Conservation (phyloP, 2,329 filamentous ascomycete species). For the Colletotrichum sansevieriae region DNA sequence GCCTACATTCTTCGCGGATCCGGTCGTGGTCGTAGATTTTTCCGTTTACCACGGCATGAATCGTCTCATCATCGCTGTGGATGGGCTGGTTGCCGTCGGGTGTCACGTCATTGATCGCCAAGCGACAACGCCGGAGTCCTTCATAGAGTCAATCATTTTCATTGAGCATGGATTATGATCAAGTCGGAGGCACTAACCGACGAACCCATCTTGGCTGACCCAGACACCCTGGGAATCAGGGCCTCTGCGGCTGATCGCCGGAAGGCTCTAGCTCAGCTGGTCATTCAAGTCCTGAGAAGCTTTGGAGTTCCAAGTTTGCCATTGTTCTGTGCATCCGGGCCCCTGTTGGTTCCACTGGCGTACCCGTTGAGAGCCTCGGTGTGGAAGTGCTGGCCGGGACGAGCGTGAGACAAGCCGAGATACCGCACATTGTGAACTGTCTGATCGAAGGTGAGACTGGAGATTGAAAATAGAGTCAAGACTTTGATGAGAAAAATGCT, state of each 20-base stretch:
- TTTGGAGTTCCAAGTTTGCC: too few relatives aligned
- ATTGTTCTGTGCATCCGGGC: too few relatives aligned
- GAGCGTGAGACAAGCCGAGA: slow-evolving; percentile 28
- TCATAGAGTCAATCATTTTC: neutral
- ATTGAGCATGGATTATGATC: too few relatives aligned
- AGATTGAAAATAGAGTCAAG: neutral
- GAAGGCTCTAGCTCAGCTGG: too few relatives aligned
- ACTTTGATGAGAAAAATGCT: neutral
- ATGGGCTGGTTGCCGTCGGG: slow-evolving; percentile 60
- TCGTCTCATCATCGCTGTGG: slow-evolving; percentile 48
- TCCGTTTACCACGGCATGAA: slow-evolving; percentile 71
- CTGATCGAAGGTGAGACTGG: neutral
- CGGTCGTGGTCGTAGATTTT: slow-evolving; percentile 68
- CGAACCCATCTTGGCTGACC: too few relatives aligned
- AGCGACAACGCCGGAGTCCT: slow-evolving; percentile 60
- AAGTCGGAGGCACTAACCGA: neutral
- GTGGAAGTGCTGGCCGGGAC: too few relatives aligned
- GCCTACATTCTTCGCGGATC: slow-evolving; percentile 53
- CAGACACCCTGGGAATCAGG: too few relatives aligned
- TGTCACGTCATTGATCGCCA: slow-evolving; percentile 66
- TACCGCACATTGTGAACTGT: slow-evolving; percentile 18
- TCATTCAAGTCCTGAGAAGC: too few relatives aligned
- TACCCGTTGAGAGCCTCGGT: slow-evolving; percentile 21
- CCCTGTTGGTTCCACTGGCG: too few relatives aligned
- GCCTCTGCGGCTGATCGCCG: too few relatives aligned